Evolutionary conservation across 2,329 filamentous ascomycete genomes (phyloP).

Genomic region (Septoria petroselini): DNA sequence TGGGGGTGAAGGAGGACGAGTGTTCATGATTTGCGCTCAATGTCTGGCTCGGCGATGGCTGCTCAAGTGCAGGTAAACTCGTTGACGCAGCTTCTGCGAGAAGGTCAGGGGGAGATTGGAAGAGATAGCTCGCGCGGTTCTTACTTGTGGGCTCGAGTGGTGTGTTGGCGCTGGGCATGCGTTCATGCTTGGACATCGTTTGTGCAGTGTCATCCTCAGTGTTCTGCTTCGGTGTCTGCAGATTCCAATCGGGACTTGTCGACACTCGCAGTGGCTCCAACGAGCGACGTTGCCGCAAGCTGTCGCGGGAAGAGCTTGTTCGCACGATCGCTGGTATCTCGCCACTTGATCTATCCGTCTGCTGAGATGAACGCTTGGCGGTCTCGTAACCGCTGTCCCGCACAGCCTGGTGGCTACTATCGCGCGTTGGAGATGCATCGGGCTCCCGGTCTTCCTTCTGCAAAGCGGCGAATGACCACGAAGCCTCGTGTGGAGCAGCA

Average conservation of each 20-base stretch:
- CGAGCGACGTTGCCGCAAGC: slow-evolving; percentile 33
- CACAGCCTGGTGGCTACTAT: slow-evolving; percentile 28
- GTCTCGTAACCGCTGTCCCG: slow-evolving; percentile 47
- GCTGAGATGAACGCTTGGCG: slow-evolving; percentile 27
- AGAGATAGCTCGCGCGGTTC: slow-evolving; percentile 48
- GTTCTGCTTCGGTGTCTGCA: slow-evolving; percentile 26
- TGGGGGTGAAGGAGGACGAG: slow-evolving; percentile 5
- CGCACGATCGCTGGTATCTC: slow-evolving; percentile 24
- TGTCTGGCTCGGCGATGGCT: slow-evolving; percentile 12
- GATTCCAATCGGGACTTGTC: slow-evolving; percentile 22
- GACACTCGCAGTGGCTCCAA: slow-evolving; percentile 33
- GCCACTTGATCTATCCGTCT: slow-evolving; percentile 19
- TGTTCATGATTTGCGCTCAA: slow-evolving; percentile 1
- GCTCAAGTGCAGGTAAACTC: slow-evolving; percentile 5
- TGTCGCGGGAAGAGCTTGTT: slow-evolving; percentile 29
- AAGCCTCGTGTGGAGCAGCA: slow-evolving; percentile 13
- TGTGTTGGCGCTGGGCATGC: slow-evolving; percentile 30
- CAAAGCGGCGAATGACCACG: slow-evolving; percentile 26
- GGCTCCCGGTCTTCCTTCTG: slow-evolving; percentile 4
- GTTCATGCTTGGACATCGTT: slow-evolving; percentile 17
- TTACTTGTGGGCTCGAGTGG: slow-evolving; percentile 46
- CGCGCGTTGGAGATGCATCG: background rate
- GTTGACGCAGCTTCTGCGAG: slow-evolving; percentile 17
- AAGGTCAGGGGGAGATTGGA: slow-evolving; percentile 43
- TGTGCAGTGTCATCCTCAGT: slow-evolving; percentile 12